A percentile compares a stretch with the other conserved stretches of the same genome.
Conservation (phyloP, 2,329 filamentous ascomycete genomes). For the Metarhizium anisopliae region DNA sequence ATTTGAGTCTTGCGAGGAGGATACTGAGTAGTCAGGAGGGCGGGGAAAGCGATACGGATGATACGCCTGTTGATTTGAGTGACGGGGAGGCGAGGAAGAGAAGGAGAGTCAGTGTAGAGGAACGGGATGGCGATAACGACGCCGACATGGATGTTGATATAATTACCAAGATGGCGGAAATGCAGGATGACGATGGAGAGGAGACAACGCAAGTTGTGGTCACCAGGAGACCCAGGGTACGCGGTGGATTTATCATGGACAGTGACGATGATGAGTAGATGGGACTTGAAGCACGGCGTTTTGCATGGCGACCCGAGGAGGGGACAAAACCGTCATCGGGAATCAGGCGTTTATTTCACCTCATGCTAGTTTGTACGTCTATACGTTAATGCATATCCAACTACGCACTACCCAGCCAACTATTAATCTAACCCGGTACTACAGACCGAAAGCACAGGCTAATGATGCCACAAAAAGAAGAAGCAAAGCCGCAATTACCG, state of each 20-base stretch:
- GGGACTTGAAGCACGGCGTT: not conserved
- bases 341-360: not conserved
- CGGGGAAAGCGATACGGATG: conserved; percentile 18
- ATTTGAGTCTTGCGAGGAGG: conserved; percentile 13
- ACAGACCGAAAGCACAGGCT: no score
- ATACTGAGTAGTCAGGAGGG: conserved; percentile 16
- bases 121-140: conserved; percentile 9
- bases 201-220: conserved; percentile 19
- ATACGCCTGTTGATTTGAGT: conserved; percentile 20
- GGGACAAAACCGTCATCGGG: not conserved
- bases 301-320: not conserved
- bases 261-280: conserved; percentile 46
- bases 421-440: no score
- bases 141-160: conserved; percentile 20
- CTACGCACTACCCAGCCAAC: no score
- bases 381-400: no score
- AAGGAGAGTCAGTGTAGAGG: conserved; percentile 22
- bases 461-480: no score
- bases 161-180: not conserved
- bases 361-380: not conserved
- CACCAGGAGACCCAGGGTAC: conserved; percentile 33
- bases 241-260: conserved; percentile 48
- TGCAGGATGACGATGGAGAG: conserved; percentile 15
- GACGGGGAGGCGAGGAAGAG: conserved; percentile 28
- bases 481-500: not conserved